Evolutionary conservation across 306 rosid species (phyloP), one percentile per base, ranked within the genome.

Genomic region (Rubus parviflorus): DNA sequence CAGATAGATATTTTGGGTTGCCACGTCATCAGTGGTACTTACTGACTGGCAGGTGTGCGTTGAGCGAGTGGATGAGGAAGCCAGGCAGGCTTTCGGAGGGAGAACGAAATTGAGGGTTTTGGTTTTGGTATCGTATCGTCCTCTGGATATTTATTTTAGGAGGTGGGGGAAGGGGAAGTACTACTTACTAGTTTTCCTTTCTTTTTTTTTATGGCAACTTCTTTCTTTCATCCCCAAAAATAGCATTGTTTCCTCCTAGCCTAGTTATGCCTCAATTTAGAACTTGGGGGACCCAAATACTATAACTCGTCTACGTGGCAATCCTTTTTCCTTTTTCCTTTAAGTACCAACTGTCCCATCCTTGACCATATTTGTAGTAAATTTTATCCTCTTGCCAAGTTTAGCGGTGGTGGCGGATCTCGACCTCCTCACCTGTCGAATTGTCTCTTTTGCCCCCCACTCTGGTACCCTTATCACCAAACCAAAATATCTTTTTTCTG

Each of bases 31-130:
- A 38, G 0, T 1, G 7, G 47, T 17, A 40, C 48, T 19, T n/a
- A n/a, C n/a, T n/a, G n/a, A 65, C 70, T 3, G 70, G 15, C 70
- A 65, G 30, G 70, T 65, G 70, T 63, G 45, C 3, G 68, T 63
- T 16, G 68, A 14, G 45, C 35, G 7, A 6, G 42, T 11, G 7
- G 41, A 25, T 2, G 8, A 1, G 42, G 7, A 30, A 30, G 3
- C 67, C 67, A 25, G 30, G 30, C 30, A 25, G 30, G 30, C 30
- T 25, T 25, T 1, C 30, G 30, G 30, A 25, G 30, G 1, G 30
- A 25, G 30, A 25, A 25, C 30, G 1, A 12, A 20, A 22, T 1
- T 8, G 13, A 3, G 63, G 63, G 20, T 57, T 57, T 22, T 3
- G 63, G 63, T 57, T 57, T 57, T 22, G 37, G 63, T 8, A 22